A percentile compares a stretch with the other conserved stretches of the same genome.
These are phyloP conservation scores for Calonectria pteridis DNA, from an alignment of 2,329 filamentous ascomycete species.

Conservation along the genomic window DNA sequence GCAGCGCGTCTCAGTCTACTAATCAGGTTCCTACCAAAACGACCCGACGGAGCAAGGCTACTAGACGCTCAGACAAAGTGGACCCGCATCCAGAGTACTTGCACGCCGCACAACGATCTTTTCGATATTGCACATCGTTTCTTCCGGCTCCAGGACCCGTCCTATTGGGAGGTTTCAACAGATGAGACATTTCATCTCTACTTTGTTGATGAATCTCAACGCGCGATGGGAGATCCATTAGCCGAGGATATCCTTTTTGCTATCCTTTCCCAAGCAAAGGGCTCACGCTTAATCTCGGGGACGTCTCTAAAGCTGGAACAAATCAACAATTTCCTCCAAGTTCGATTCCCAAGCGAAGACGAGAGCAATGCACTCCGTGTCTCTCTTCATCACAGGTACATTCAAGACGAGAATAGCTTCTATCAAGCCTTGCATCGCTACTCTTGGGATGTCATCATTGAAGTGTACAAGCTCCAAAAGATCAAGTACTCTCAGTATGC, in stretches of 20 bases:
- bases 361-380: not conserved
- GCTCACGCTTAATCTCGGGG: not conserved
- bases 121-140: conserved; percentile 3
- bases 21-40: not conserved
- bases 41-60: too few relatives aligned
- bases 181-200: not conserved
- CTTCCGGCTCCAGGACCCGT: not conserved
- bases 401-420: not conserved
- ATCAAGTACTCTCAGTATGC: not conserved
- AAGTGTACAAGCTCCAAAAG: not conserved
- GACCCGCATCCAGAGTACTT: not conserved
- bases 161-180: not conserved
- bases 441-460: not conserved
- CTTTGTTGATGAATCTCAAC: not conserved
- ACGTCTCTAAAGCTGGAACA: not conserved
- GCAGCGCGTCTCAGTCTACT: not conserved
- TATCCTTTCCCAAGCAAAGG: not conserved
- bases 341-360: not conserved
- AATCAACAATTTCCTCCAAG: not conserved
- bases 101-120: not conserved
- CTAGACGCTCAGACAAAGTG: not conserved
- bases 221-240: not conserved
- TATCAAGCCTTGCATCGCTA: not conserved
- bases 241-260: not conserved
- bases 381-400: not conserved